Evolutionary conservation across 2,329 filamentous ascomycete species (phyloP).

Genomic region (Ophiocordyceps robertsii): DNA sequence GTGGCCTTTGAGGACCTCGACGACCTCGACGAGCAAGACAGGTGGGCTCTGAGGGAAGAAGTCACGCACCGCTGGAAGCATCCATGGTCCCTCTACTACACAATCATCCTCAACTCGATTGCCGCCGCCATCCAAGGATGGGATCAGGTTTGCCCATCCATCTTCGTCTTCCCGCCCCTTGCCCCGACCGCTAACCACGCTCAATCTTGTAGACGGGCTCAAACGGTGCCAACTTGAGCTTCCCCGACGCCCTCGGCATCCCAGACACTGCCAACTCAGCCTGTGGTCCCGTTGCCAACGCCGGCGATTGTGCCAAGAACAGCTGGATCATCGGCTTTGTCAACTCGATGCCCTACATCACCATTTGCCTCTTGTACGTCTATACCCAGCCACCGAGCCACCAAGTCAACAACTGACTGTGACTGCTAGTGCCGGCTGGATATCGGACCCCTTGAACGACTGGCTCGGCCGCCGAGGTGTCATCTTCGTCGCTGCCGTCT

Average conservation of each 20-base stretch:
- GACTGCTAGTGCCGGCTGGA: constrained; percentile 36
- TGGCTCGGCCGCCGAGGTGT: constrained; percentile 45
- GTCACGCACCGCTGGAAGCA: constrained; percentile 46
- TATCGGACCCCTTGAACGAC: constrained; percentile 48
- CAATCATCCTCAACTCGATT: constrained; percentile 35
- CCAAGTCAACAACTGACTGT: no score
- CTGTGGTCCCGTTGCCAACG: constrained; percentile 17
- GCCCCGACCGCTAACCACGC: no score
- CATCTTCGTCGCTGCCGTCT: constrained; percentile 49
- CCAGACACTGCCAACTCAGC: constrained; percentile 14
- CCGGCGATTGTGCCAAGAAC: constrained; percentile 29
- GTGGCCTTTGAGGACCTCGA: constrained; percentile 18
- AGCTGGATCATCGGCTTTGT: constrained; percentile 49
- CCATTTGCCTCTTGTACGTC: constrained; percentile 27
- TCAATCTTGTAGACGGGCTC: constrained; percentile 22
- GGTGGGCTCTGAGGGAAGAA: constrained; percentile 28
- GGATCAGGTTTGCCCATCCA: constrained; percentile 21
- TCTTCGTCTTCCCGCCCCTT: no score
- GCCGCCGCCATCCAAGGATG: constrained; percentile 38
- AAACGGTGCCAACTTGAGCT: constrained; percentile 34
- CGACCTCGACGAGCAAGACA: constrained; percentile 18
- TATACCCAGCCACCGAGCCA: no score
- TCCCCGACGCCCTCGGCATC: constrained; percentile 30
- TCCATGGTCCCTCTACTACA: constrained; percentile 34
- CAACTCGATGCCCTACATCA: constrained; percentile 34